Evolutionary conservation across 768 basidiomycete genomes (phyloP), one percentile per base, ranked within the genome.

Genomic region (Rhodotorula taiwanensis): DNA sequence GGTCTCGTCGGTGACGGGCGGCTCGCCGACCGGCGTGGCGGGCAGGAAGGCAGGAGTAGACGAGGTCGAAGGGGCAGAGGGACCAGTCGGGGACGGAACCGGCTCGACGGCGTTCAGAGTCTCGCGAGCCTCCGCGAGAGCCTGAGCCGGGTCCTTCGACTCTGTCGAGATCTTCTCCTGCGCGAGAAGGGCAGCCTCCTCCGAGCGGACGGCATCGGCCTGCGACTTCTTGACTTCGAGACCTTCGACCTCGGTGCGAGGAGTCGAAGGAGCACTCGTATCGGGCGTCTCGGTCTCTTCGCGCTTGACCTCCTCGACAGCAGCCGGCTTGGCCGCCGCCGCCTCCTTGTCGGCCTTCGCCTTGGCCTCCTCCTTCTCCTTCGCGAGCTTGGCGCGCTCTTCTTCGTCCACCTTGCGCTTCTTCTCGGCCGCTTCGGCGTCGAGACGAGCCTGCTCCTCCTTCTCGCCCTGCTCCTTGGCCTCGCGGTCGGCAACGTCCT

Each of bases 71-170:
- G 50, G 23, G 31, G 42, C 7, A 5, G 58, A 34, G 27, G 25
- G 14, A 10, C 49, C 23, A 9, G 27, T 16, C n/a, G 49, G 45
- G 25, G n/a, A n/a, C n/a, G n/a, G n/a, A n/a, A n/a, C n/a, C n/a
- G n/a, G n/a, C n/a, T n/a, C n/a, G n/a, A n/a, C n/a, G n/a, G 64
- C 58, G 43, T 65, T 33, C 30, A 65, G 64, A 20, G 51, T 34
- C 36, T 65, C 58, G 55, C 67, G 67, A 10, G 67, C 67, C 13
- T 60, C 67, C 36, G 43, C 67, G 52, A 68, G 67, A 13, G 67
- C 60, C 31, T 57, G 52, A 15, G 63, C 60, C 30, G 63, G 59
- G 36, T 61, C 60, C 49, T 60, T 53, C 25, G 56, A 23, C 43
- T 60, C 67, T 30, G 48, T 47, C 21, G 30, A 49, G 48, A 55